Evolutionary conservation across 2,329 filamentous ascomycete genomes (phyloP).

Genomic region (Colletotrichum tabaci): DNA sequence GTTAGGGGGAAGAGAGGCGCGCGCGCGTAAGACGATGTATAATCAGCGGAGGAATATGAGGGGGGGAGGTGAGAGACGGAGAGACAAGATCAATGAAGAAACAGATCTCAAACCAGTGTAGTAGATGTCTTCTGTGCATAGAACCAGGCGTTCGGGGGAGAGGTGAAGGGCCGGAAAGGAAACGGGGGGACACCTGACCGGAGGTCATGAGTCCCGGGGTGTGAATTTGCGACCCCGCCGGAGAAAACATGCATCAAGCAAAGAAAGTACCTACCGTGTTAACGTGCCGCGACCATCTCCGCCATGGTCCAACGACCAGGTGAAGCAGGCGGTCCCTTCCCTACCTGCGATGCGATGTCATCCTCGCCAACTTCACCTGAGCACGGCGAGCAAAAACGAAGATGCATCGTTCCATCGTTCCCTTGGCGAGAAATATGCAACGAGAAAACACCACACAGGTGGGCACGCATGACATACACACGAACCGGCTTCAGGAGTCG

Average conservation of each 20-base stretch:
- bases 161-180: conserved; percentile 19
- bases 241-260: conserved; percentile 14
- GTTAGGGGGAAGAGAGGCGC: not conserved
- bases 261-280: not conserved
- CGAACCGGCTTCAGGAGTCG: not conserved
- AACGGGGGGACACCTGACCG: conserved; percentile 12
- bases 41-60: conserved; percentile 11
- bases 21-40: not conserved
- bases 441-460: not conserved
- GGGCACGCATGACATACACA: not conserved
- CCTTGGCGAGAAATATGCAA: not conserved
- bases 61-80: conserved; percentile 4
- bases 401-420: too few relatives aligned
- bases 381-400: not conserved
- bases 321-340: not conserved
- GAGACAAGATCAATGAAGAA: not conserved
- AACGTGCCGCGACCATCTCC: not conserved
- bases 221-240: not conserved
- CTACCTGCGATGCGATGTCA: not conserved
- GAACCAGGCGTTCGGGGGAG: conserved; percentile 41
- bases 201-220: conserved; percentile 14
- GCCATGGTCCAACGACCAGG: too few relatives aligned
- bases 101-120: conserved; percentile 13
- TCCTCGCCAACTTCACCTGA: not conserved
- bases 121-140: conserved; percentile 37